Evolutionary conservation across 495 filamentous ascomycete genomes (phyloP).

Genomic region (Neurospora tetraspora): DNA sequence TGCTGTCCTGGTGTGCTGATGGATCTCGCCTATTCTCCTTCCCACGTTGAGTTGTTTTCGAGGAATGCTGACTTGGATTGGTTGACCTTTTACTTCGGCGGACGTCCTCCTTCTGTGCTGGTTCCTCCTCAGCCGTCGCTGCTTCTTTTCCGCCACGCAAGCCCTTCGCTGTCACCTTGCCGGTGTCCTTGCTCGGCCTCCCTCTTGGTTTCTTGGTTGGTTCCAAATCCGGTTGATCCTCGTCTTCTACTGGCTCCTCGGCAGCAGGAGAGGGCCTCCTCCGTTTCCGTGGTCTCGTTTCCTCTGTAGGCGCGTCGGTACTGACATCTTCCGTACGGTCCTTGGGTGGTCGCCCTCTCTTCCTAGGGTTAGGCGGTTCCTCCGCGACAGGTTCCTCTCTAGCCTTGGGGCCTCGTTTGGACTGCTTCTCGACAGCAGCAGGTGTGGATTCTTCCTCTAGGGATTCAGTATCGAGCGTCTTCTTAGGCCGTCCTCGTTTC

Average conservation of each 20-base stretch:
- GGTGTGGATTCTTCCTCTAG: not conserved
- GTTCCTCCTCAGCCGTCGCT: not conserved
- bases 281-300: constrained; percentile 9
- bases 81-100: constrained; percentile 5
- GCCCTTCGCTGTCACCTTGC: not conserved
- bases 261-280: not conserved
- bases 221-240: not conserved
- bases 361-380: constrained; percentile 1
- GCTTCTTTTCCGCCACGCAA: not conserved
- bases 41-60: not conserved
- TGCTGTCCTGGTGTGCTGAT: constrained; percentile 3
- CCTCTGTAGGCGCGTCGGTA: not conserved
- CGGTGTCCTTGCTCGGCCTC: not conserved
- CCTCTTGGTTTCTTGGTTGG: not conserved
- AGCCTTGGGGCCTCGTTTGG: not conserved
- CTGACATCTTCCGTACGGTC: not conserved
- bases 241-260: not conserved
- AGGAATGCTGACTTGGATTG: not conserved
- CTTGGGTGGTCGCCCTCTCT: not conserved
- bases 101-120: not conserved
- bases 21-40: not conserved
- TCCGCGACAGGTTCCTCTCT: not conserved
- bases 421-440: not conserved
- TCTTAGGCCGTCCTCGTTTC: constrained; percentile 14
- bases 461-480: not conserved